Evolutionary conservation across 164 flowering plant genomes (phyloP), one percentile per base, ranked within the genome.

Genomic region (Akebia trifoliata): DNA sequence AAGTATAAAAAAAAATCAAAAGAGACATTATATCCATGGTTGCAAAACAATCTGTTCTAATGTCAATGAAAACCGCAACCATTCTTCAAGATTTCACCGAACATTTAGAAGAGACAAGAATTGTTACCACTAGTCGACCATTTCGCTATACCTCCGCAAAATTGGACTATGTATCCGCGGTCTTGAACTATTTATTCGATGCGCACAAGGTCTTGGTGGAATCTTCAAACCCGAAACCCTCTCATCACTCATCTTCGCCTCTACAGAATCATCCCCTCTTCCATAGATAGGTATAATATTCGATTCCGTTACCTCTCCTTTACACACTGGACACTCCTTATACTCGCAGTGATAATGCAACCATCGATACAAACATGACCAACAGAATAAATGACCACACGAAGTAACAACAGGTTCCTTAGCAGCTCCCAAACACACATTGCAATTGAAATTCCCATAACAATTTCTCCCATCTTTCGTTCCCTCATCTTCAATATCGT

Each of bases 321-420:
- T 72, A 43, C 76, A 72, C 10, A 72, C 76, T 25, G 76, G 73
- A 32, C 76, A 72, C 50, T 72, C 76, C 43, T 62, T 69, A 54
- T 65, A 56, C 26, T 69, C 67, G 30, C 50, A 61, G 51, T 67
- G 71, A 35, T 62, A 21, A 69, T 62, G 55, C 49, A 72, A 35
- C 76, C 76, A 72, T 57, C 69, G 73, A 49, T 62, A 72, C 14
- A 72, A 55, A 56, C 76, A 72, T 4, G 70, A 68, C 76, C 76
- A 72, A 50, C 76, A 72, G 32, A 72, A 72, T 15, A 72, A 55
- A 58, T 72, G 76, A 22, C 76, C 76, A 43, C 76, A 72, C 1
- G 70, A 65, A 61, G 76, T 72, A 43, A 72, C 76, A 32, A 72
- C 70, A 2, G 76, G 73, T n/a, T 72, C 76, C 54, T 56, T 65